phyloP scores from a whole-genome alignment of 352 stramenopile species.

The Globisporangium cystogenes region DNA sequence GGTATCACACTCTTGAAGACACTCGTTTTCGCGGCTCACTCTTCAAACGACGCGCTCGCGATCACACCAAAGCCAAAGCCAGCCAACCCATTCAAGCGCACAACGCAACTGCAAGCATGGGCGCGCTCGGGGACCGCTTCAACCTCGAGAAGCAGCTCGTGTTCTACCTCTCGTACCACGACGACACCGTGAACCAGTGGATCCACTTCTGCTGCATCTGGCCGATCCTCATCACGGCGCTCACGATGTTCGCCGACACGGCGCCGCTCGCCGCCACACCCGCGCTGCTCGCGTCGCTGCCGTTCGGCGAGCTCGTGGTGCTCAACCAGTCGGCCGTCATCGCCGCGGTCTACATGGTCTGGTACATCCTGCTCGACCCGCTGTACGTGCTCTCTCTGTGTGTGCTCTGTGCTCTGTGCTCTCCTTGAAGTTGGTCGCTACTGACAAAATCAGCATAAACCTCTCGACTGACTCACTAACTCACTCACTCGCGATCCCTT shows the following conservation, averaged over 20 bases:
- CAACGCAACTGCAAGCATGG: slow-evolving; percentile 1
- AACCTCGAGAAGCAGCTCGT: slow-evolving; percentile 76
- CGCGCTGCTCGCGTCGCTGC: slow-evolving; percentile 15
- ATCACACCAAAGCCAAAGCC: background rate
- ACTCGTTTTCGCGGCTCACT: no score
- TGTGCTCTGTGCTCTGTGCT: no score
- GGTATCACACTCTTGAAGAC: no score
- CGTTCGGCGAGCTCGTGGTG: slow-evolving; percentile 46
- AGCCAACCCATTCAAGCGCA: no score
- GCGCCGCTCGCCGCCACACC: slow-evolving; percentile 25
- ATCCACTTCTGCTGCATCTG: slow-evolving; percentile 85
- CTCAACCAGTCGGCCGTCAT: slow-evolving; percentile 55
- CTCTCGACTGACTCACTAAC: no score
- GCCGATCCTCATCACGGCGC: slow-evolving; percentile 75
- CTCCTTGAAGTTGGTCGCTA: background rate
- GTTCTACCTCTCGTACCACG: slow-evolving; percentile 86
- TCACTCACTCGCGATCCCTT: no score
- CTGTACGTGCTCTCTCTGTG: slow-evolving; percentile 22
- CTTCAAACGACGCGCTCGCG: no score
- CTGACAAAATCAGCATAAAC: no score
- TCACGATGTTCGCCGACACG: slow-evolving; percentile 54
- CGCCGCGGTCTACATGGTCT: slow-evolving; percentile 62
- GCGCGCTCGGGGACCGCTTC: slow-evolving; percentile 44
- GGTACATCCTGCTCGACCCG: slow-evolving; percentile 67
- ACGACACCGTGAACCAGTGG: slow-evolving; percentile 72